Evolutionary conservation across 139 green algal genomes (phyloP).

Genomic region (Chlorella ohadii): DNA sequence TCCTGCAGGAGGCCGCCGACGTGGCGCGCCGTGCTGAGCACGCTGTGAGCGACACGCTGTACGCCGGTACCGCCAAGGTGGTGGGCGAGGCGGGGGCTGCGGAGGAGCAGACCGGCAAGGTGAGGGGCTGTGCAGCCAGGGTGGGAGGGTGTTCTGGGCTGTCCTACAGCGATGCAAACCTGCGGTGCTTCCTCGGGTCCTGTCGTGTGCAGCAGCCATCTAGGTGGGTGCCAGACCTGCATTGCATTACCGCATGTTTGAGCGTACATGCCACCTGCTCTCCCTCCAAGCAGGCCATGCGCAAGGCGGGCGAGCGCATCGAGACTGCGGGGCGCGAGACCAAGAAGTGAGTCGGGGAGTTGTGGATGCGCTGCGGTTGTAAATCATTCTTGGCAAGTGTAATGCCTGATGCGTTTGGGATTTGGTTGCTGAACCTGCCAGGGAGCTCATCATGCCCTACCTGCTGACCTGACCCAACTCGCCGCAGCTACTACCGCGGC

Average conservation of each 20-base stretch:
- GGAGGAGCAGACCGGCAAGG: conserved; percentile 24
- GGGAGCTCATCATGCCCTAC: no score
- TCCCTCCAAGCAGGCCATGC: background rate
- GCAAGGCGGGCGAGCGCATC: conserved; percentile 13
- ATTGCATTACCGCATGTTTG: no score
- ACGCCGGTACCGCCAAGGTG: background rate
- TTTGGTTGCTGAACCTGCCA: no score
- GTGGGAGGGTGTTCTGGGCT: background rate
- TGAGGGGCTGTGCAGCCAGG: background rate
- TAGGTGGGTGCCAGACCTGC: no score
- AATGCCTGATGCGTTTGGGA: no score
- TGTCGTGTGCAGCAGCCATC: no score
- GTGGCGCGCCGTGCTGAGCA: background rate
- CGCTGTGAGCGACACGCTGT: background rate
- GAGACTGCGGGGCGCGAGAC: conserved; percentile 20
- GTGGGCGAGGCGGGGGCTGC: conserved; percentile 1
- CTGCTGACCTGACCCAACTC: background rate
- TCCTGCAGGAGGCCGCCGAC: background rate
- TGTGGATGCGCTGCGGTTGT: no score
- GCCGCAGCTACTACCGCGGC: conserved; percentile 1
- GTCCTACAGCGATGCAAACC: no score
- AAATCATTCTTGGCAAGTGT: no score
- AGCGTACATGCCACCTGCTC: background rate
- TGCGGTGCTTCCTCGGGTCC: no score
- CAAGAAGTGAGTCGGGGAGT: conserved; percentile 20